phyloP scores from a whole-genome alignment of 768 basidiomycete genomes.

The Trametes cingulata region DNA sequence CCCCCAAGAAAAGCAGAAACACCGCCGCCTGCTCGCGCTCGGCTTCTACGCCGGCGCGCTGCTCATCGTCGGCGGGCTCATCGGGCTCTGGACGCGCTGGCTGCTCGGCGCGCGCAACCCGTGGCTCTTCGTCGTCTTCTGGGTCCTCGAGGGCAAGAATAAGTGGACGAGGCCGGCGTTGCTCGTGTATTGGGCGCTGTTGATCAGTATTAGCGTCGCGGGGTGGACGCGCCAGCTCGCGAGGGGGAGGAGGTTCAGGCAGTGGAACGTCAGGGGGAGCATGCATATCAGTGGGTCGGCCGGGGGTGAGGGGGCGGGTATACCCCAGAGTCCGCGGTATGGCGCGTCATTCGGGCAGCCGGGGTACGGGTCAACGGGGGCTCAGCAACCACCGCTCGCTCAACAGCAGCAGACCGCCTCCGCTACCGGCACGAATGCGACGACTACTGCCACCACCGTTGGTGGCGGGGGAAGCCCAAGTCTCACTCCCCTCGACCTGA shows the following conservation, averaged over 20 bases:
- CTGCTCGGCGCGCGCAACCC: constrained; percentile 79
- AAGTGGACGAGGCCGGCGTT: constrained; percentile 80
- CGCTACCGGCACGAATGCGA: no score
- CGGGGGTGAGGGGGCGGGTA: background rate
- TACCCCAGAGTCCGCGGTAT: constrained; percentile 13
- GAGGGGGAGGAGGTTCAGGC: constrained; percentile 67
- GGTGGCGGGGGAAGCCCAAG: constrained; percentile 16
- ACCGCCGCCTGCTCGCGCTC: constrained; percentile 80
- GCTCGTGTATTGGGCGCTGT: constrained; percentile 80
- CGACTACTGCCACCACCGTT: no score
- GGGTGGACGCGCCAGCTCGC: constrained; percentile 94
- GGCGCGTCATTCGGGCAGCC: constrained; percentile 6
- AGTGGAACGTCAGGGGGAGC: constrained; percentile 38
- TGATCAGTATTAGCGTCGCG: constrained; percentile 83
- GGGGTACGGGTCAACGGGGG: constrained; percentile 8
- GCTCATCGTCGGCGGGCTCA: constrained; percentile 75
- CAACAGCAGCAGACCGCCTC: background rate
- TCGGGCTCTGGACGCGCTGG: constrained; percentile 94
- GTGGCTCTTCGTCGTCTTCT: constrained; percentile 82
- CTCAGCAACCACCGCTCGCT: background rate
- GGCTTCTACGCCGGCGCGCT: constrained; percentile 81
- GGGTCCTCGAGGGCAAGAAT: constrained; percentile 71
- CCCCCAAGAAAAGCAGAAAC: constrained; percentile 80
- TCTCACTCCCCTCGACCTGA: constrained; percentile 1
- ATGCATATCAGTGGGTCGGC: background rate